Base-by-base conservation (phyloP, 2,329 filamentous ascomycete genomes). In the Ophiostoma quercus region DNA sequence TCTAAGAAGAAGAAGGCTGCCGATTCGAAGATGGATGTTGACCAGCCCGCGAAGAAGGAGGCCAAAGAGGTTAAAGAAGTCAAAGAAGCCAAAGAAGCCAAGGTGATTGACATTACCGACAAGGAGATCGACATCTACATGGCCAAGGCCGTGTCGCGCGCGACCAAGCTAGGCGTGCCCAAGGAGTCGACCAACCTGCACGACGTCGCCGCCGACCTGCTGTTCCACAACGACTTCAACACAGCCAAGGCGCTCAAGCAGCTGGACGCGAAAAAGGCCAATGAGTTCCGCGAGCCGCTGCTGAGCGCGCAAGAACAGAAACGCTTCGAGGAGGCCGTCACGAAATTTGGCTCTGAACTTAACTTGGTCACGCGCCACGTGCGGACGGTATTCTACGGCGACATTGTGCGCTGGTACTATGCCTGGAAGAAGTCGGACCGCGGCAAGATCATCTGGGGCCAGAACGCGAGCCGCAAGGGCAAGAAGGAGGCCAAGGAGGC, bases 351-450 rank as follows among this genome's bases (percentile, higher is more conserved):
- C 29, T 97, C 94, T 0, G 95, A 99, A 79, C 88, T 96, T 75
- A 87, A 92, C 74, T 85, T 86, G 66, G 90, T 98, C 71, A 92
- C 89, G 73, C 89, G 91, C 74, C 91, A 97, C 78, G 92, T 97
- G 75, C 94, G 92, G 79, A 92, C 90, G 0, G 87, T 95, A 74
- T 88, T 87, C 57, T 88, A 93, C 72, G 88, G 90, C 67, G 87
- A 92, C 71, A 90, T 97, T 72, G 92, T 96, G 34, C 91, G 95
- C 3, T 96, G 91, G 77, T 99, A 98, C 79, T 99, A 99, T 78
- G 92, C 92, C 74, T 99, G 95, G 95, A 99, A 99, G 81, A 98
- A 98, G 80, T 92, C 92, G 0, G 85, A 90, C 1, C 88, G 90
- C 71, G 95, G 95, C 57, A 89, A 87, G 76, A 88, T 95, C 75